A percentile compares a stretch with the other conserved stretches of the same genome.
Evolutionary conservation across 371 early-diverging fungal genomes (phyloP).

Genomic region (Actinomucor elegans): DNA sequence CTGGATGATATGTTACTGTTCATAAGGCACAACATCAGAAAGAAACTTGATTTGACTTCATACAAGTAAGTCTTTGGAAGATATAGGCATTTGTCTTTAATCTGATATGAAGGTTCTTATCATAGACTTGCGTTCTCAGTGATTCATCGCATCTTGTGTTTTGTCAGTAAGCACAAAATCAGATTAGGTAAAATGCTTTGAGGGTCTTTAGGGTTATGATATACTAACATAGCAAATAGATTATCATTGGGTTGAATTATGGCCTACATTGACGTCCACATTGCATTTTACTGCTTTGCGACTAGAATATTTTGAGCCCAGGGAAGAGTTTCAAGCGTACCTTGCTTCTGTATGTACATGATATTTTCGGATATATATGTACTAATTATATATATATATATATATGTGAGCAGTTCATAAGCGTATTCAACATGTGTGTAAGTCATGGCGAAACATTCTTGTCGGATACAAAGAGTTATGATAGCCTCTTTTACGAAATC

Average conservation of each 20-base stretch:
- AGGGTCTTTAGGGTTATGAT: no score
- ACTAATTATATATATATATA: background rate
- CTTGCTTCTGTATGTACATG: conserved; percentile 41
- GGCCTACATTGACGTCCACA: conserved; percentile 44
- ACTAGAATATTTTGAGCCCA: conserved; percentile 27
- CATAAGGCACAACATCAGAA: conserved; percentile 55
- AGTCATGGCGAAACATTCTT: conserved; percentile 53
- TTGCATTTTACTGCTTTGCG: conserved; percentile 47
- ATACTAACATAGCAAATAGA: conserved; percentile 16
- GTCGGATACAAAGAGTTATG: conserved; percentile 53
- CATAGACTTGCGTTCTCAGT: conserved; percentile 40
- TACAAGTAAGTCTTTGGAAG: conserved; percentile 35
- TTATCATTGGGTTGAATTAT: conserved; percentile 57
- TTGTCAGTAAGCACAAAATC: conserved; percentile 39
- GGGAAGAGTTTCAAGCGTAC: conserved; percentile 32
- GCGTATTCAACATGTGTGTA: conserved; percentile 52
- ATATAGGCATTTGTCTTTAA: background rate
- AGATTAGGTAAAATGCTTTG: conserved; percentile 44
- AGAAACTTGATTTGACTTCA: conserved; percentile 50
- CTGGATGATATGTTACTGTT: conserved; percentile 50
- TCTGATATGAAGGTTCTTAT: background rate
- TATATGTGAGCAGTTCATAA: conserved; percentile 23
- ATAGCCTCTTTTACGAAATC: conserved; percentile 55
- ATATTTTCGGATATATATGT: no score
- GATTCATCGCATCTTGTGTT: conserved; percentile 41